Percentiles rank a stretch among this genome's conserved stretches.
Evolutionary conservation across 2,329 filamentous ascomycete genomes (phyloP).

Genomic region (Neofusicoccum laricinum): DNA sequence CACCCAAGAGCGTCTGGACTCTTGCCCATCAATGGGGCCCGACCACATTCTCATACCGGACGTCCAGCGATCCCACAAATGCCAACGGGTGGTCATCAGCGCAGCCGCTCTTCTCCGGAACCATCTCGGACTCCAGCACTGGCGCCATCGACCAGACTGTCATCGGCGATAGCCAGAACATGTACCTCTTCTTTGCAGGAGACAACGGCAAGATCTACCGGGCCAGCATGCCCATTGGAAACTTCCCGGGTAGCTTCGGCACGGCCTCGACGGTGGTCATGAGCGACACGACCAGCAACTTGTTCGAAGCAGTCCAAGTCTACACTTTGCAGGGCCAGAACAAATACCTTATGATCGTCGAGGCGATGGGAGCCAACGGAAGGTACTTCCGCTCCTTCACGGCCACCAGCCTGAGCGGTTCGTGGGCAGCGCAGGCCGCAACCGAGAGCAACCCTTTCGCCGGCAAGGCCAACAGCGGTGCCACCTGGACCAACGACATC

Average conservation of each 20-base stretch:
- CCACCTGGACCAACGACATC: conserved; percentile 65
- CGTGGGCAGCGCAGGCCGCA: conserved; percentile 58
- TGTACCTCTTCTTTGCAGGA: conserved; percentile 67
- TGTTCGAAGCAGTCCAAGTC: conserved; percentile 67
- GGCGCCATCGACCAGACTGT: conserved; percentile 62
- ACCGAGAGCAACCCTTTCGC: conserved; percentile 60
- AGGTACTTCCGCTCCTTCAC: conserved; percentile 68
- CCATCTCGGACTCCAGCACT: conserved; percentile 50
- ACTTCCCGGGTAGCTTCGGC: conserved; percentile 63
- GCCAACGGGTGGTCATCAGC: conserved; percentile 55
- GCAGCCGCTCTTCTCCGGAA: conserved; percentile 57
- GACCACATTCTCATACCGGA: conserved; percentile 59
- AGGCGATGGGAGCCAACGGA: conserved; percentile 56
- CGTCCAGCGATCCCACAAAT: conserved; percentile 57
- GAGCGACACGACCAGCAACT: conserved; percentile 53
- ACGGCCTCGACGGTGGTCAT: conserved; percentile 49
- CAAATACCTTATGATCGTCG: conserved; percentile 67
- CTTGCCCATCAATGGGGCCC: conserved; percentile 65
- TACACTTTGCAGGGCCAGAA: conserved; percentile 57
- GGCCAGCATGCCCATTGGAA: conserved; percentile 58
- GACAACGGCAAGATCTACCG: conserved; percentile 68
- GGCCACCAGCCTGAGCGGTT: conserved; percentile 53
- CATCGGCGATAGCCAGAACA: conserved; percentile 59
- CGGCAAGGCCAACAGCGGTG: conserved; percentile 64
- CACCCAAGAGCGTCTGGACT: conserved; percentile 61